These are phyloP conservation scores for Emergomyces pasteurianus DNA, from an alignment of 2,329 filamentous ascomycete species.

Conservation along the genomic window DNA sequence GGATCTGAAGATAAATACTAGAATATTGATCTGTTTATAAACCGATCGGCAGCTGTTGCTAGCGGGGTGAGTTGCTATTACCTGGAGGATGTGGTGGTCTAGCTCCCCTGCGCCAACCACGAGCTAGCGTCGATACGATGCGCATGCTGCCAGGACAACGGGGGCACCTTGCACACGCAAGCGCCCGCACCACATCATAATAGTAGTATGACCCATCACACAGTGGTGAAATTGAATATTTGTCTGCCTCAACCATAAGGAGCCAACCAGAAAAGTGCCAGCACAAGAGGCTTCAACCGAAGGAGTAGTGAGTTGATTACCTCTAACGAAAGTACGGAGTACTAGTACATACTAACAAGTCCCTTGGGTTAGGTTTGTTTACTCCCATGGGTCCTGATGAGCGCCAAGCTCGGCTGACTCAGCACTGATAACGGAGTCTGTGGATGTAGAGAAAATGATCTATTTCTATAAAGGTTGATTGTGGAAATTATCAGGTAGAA, in stretches of 20 bases:
- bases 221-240: not conserved
- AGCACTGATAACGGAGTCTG: not conserved
- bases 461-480: not conserved
- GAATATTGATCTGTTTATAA: not conserved
- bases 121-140: not conserved
- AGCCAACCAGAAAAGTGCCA: not conserved
- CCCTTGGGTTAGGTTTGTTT: not conserved
- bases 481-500: not conserved
- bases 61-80: not conserved
- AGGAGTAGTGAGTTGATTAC: too few relatives aligned
- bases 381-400: not conserved
- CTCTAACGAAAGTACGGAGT: too few relatives aligned
- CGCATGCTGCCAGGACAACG: not conserved
- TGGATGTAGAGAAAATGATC: not conserved
- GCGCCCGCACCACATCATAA: not conserved
- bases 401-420: not conserved
- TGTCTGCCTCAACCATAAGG: not conserved
- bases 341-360: too few relatives aligned
- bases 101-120: not conserved
- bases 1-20: not conserved
- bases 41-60: not conserved
- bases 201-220: not conserved
- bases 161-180: not conserved
- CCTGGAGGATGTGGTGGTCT: not conserved
- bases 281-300: not conserved